Conservation (phyloP, 1,139 yeast species). For the Scheffersomyces lignicola region DNA sequence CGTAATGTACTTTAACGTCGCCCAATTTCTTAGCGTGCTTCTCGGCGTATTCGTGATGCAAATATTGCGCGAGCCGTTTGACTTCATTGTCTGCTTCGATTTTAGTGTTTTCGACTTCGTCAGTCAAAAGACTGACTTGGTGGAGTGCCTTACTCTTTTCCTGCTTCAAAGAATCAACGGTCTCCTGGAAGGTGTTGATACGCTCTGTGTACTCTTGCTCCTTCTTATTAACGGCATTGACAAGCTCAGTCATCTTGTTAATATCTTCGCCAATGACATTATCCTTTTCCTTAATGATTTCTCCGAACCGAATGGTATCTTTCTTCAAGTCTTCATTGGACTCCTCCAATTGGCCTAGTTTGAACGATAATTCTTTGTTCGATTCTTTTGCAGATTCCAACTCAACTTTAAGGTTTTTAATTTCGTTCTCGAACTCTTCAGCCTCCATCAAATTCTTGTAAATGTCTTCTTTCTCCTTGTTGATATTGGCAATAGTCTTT, state of each 20-base stretch:
- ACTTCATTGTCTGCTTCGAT: slow-evolving; percentile 33
- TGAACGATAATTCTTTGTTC: slow-evolving; percentile 20
- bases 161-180: slow-evolving; percentile 9
- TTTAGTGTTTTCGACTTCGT: slow-evolving; percentile 40
- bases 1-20: slow-evolving; percentile 18
- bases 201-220: slow-evolving; percentile 12
- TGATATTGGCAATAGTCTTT: slow-evolving; percentile 18
- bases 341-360: slow-evolving; percentile 20
- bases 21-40: slow-evolving; percentile 61
- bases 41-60: slow-evolving; percentile 65
- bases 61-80: slow-evolving; percentile 61
- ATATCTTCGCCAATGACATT: slow-evolving; percentile 25
- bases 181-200: slow-evolving; percentile 2
- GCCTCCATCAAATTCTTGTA: slow-evolving; percentile 2
- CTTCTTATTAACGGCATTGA: slow-evolving; percentile 18
- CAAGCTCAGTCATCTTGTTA: slow-evolving; percentile 22
- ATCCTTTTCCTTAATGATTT: slow-evolving; percentile 18
- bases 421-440: slow-evolving; percentile 17
- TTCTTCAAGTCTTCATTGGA: slow-evolving; percentile 5
- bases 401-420: slow-evolving; percentile 16
- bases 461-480: slow-evolving; percentile 14
- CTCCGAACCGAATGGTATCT: slow-evolving; percentile 11
- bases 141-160: slow-evolving; percentile 15
- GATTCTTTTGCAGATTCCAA: slow-evolving; percentile 15
- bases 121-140: slow-evolving; percentile 20